A percentile compares a stretch with the other conserved stretches of the same genome.
Evolutionary conservation across 1,284 basidiomycete genomes (phyloP).

Genomic region (Leccinum holopus): DNA sequence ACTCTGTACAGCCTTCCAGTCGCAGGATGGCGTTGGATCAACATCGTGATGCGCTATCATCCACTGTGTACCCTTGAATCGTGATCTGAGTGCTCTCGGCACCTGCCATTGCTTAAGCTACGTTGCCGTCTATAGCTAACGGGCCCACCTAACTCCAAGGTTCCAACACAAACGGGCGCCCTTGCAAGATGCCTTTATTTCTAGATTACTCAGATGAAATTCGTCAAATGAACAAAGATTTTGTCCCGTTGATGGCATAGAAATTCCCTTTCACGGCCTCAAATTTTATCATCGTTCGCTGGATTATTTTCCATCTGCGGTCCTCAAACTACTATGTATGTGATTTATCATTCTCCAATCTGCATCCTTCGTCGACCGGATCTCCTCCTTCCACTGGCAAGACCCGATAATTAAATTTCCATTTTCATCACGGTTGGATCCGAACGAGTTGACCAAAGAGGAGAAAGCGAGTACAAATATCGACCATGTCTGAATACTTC

Average conservation of each 20-base stretch:
- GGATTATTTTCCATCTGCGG: not conserved
- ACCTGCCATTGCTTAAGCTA: not conserved
- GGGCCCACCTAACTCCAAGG: not conserved
- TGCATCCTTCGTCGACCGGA: not conserved
- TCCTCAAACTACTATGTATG: not conserved
- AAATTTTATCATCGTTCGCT: not conserved
- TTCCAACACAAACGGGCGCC: not conserved
- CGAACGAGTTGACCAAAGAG: not conserved
- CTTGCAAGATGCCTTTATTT: not conserved
- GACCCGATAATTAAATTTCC: not conserved
- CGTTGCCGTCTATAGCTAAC: not conserved
- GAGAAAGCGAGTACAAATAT: not conserved
- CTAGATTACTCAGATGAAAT: not conserved
- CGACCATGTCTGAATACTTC: conserved; percentile 1
- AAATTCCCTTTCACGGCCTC: not conserved
- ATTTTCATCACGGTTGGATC: not conserved
- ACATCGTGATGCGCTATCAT: conserved; percentile 7
- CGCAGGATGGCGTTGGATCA: conserved; percentile 5
- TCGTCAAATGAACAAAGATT: not conserved
- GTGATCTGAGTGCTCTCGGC: not conserved
- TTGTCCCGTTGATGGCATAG: not conserved
- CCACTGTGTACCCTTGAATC: not conserved
- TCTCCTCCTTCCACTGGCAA: not conserved
- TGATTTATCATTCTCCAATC: not conserved
- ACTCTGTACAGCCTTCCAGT: not conserved